Base-by-base conservation (phyloP, 1,284 basidiomycete species). In the Trametes versicolor region DNA sequence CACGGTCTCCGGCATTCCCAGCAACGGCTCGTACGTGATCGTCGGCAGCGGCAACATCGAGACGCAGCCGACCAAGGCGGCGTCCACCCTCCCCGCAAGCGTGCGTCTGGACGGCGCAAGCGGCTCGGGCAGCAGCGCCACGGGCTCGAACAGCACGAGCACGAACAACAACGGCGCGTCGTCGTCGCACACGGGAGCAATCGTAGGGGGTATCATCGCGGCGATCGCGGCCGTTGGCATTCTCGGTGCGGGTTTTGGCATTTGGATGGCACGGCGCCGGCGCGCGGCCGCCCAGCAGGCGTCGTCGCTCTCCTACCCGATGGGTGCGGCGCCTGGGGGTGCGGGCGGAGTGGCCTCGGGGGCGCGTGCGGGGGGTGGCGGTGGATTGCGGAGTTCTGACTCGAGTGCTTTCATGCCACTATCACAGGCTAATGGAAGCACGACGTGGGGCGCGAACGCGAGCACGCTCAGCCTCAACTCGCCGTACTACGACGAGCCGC, bases 1-100 rank as follows among this genome's bases (percentile, higher is more conserved):
- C 69, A 89, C 88, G 45, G 81, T 96, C 71, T 83, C 92, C 70
- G 96, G 94, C 55, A 88, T 98, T 21, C 96, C 96, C 0, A 92
- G 89, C 61, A 90, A 90, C 62, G 95, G 92, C 0, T 84, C 86
- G 0, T 85, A 85, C 77, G 82, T 96, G 63, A 92, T 87, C 70
- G 84, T 96, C 49, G 96, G 96, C n/a, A 89, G 82, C 66, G 95
- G 95, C 29, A 80, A 88, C 67, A 82, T 97, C 36, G 94, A 87
- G 51, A 76, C 77, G 0, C 95, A 97, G 75, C 83, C 89, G 0
- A 81, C 81, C 0, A 65, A 72, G 7, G 70, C 80, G 0, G 82
- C 78, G 7, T 79, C 80, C 9, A 74, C 75, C 3, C 84, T 96
- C 10, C 93, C 93, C 1, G 72, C 74, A 6, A 86, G 73, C 67